A percentile compares a stretch with the other conserved stretches of the same genome.
Evolutionary conservation across 768 basidiomycete genomes (phyloP).

Genomic region (Zangia roseola): DNA sequence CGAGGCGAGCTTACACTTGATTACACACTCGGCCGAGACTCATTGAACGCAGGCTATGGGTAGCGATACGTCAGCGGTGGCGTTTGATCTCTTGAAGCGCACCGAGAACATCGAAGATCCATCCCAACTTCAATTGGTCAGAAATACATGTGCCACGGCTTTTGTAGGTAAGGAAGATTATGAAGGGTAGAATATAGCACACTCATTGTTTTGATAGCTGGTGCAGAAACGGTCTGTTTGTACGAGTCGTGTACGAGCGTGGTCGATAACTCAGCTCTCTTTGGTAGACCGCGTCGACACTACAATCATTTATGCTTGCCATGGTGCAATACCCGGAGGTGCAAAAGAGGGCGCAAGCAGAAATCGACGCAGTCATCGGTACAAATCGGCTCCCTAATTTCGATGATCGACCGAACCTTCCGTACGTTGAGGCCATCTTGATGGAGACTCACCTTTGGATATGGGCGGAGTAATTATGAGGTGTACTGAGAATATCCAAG

Average conservation of each 20-base stretch:
- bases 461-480: too few relatives aligned
- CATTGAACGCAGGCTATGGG: too few relatives aligned
- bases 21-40: too few relatives aligned
- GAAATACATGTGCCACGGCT: conserved; percentile 11
- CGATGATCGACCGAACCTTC: too few relatives aligned
- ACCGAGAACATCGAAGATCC: too few relatives aligned
- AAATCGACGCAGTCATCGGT: neutral
- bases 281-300: conserved; percentile 20
- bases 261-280: neutral
- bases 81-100: too few relatives aligned
- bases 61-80: too few relatives aligned
- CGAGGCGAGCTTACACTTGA: too few relatives aligned
- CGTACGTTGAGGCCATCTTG: too few relatives aligned
- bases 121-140: neutral
- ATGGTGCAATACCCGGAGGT: conserved; percentile 29
- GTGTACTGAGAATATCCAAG: neutral
- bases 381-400: neutral
- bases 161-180: conserved; percentile 24
- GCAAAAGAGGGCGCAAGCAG: conserved; percentile 10
- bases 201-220: conserved; percentile 10
- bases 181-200: too few relatives aligned
- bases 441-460: too few relatives aligned
- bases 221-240: conserved; percentile 18
- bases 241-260: neutral
- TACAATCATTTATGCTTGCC: conserved; percentile 27